These are phyloP conservation scores for Pleurotus citrinopileatus DNA, from an alignment of 768 basidiomycete genomes.

Conservation along the genomic window DNA sequence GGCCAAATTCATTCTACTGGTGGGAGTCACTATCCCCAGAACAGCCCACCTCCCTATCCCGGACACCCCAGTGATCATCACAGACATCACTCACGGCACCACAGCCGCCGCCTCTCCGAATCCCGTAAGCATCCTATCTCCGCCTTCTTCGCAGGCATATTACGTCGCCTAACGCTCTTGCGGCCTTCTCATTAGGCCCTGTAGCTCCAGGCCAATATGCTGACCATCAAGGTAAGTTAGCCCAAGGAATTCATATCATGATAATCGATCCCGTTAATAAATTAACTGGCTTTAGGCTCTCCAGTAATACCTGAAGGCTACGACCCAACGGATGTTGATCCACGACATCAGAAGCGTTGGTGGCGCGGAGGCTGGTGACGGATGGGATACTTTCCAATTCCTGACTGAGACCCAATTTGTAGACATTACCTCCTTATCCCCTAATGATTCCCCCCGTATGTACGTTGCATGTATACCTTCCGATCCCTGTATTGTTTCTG, in stretches of 20 bases:
- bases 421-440: conserved; percentile 18
- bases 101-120: conserved; percentile 2
- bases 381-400: neutral
- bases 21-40: conserved; percentile 6
- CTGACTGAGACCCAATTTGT: too few relatives aligned
- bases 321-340: conserved; percentile 3
- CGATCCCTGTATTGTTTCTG: too few relatives aligned
- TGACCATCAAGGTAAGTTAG: neutral
- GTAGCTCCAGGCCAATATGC: conserved; percentile 1
- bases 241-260: neutral
- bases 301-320: conserved; percentile 3
- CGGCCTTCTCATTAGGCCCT: neutral
- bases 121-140: neutral
- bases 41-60: neutral
- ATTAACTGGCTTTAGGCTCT: neutral
- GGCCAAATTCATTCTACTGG: conserved; percentile 7
- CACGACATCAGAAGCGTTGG: conserved; percentile 1
- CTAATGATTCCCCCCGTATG: conserved; percentile 12
- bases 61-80: neutral
- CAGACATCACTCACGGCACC: conserved; percentile 5
- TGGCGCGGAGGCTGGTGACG: conserved; percentile 5
- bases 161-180: neutral
- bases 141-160: neutral
- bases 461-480: neutral
- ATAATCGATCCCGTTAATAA: neutral